Evolutionary conservation across 441 rosid genomes (phyloP).

Genomic region (Macaranga tanarius): DNA sequence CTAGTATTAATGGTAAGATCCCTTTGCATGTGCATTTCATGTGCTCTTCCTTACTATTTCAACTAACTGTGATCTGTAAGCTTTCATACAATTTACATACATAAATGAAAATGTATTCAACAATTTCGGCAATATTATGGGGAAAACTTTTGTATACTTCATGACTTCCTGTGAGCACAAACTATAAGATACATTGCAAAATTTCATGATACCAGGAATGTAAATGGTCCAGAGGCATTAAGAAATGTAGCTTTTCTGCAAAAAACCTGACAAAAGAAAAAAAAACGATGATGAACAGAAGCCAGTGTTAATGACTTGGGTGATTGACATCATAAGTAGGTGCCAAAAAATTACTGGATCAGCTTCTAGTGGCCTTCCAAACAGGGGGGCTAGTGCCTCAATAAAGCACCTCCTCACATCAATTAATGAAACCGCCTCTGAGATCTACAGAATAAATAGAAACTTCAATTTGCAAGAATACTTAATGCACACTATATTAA

Average conservation of each 20-base stretch:
- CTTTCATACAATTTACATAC: not conserved
- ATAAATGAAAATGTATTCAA: not conserved
- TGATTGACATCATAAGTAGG: conserved; percentile 10
- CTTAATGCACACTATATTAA: conserved; percentile 17
- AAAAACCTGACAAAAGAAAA: conserved; percentile 56
- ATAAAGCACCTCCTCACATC: conserved; percentile 67
- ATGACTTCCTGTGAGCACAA: conserved; percentile 9
- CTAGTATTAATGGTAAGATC: not conserved
- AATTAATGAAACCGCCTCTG: conserved; percentile 72
- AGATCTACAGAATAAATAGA: conserved; percentile 40
- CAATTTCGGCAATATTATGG: not conserved
- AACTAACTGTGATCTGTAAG: not conserved
- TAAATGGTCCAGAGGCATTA: conserved; percentile 66
- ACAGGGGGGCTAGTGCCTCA: conserved; percentile 60
- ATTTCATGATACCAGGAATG: conserved; percentile 59
- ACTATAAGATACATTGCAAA: not conserved
- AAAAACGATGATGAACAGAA: conserved; percentile 20
- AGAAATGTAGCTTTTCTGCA: conserved; percentile 76
- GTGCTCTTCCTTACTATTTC: not conserved
- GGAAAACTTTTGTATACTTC: conserved; percentile 3
- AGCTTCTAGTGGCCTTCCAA: conserved; percentile 93
- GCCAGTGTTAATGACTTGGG: conserved; percentile 20
- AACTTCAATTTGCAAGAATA: not conserved
- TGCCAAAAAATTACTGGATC: conserved; percentile 60
- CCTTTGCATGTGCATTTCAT: not conserved